Percentiles rank a stretch among this genome's conserved stretches.
phyloP scores from a whole-genome alignment of 2,329 filamentous ascomycete genomes.

The Fusarium illudens region DNA sequence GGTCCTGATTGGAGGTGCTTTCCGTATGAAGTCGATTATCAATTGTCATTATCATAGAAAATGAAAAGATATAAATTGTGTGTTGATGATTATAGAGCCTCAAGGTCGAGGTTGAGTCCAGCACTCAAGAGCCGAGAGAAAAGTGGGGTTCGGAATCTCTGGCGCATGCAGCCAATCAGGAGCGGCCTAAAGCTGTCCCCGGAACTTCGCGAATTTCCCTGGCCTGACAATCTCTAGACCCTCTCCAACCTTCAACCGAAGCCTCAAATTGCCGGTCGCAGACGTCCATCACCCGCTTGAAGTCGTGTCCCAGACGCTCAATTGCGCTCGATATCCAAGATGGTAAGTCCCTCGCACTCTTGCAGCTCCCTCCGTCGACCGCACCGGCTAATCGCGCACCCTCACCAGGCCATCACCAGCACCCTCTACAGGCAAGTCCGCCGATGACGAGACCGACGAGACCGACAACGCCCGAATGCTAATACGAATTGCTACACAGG shows the following conservation, averaged over 20 bases:
- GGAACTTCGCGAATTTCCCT: conserved; percentile 49
- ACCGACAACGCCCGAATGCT: conserved; percentile 33
- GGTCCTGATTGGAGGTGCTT: background rate
- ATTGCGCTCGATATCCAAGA: conserved; percentile 47
- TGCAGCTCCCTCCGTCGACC: background rate
- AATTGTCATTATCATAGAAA: background rate
- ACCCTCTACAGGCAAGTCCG: conserved; percentile 53
- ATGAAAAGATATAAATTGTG: background rate
- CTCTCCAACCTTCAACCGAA: conserved; percentile 44
- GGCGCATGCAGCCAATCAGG: conserved; percentile 43
- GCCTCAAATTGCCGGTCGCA: conserved; percentile 39
- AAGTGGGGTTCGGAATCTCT: conserved; percentile 34
- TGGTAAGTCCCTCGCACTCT: conserved; percentile 44
- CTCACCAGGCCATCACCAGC: conserved; percentile 48
- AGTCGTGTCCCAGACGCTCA: conserved; percentile 41
- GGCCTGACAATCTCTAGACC: conserved; percentile 45
- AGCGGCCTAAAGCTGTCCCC: conserved; percentile 41
- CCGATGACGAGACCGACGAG: conserved; percentile 30
- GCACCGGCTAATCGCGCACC: conserved; percentile 49
- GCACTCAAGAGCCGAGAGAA: conserved; percentile 7
- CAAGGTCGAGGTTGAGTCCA: background rate
- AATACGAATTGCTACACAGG: conserved; percentile 59
- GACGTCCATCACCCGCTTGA: conserved; percentile 39
- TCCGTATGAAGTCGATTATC: background rate
- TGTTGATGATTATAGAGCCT: background rate